phyloP scores from a whole-genome alignment of 2,329 filamentous ascomycete genomes.

The Periconia digitata region DNA sequence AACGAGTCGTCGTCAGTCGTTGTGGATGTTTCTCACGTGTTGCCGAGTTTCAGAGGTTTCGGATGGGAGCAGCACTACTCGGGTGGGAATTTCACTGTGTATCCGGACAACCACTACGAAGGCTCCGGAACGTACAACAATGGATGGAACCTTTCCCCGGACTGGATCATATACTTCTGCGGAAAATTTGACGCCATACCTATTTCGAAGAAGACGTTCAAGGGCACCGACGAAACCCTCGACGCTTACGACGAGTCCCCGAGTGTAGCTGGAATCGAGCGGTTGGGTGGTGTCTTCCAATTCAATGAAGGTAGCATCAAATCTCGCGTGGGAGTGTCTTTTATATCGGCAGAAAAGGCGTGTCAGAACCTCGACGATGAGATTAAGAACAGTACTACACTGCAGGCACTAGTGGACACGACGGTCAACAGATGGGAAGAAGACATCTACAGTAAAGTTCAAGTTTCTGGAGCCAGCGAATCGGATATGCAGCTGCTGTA shows the following conservation, averaged over 20 bases:
- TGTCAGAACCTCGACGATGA: constrained; percentile 61
- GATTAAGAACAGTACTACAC: constrained; percentile 51
- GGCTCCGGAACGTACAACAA: constrained; percentile 66
- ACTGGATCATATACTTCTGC: constrained; percentile 67
- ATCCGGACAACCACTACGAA: constrained; percentile 57
- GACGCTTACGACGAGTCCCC: constrained; percentile 23
- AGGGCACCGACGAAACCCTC: constrained; percentile 22
- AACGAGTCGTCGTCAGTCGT: constrained; percentile 50
- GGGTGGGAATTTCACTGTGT: constrained; percentile 59
- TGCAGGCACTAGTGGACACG: constrained; percentile 50
- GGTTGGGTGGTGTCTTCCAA: constrained; percentile 54
- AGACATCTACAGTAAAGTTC: constrained; percentile 64
- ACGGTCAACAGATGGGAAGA: constrained; percentile 61
- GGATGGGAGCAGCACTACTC: constrained; percentile 65
- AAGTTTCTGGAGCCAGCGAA: constrained; percentile 58
- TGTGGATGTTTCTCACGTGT: constrained; percentile 65
- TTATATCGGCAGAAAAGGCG: constrained; percentile 63
- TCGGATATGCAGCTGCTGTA: constrained; percentile 65
- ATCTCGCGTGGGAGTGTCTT: constrained; percentile 68
- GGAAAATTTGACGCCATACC: constrained; percentile 57
- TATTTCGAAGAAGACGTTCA: constrained; percentile 31
- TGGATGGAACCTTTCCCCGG: constrained; percentile 64
- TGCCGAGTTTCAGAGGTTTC: constrained; percentile 63
- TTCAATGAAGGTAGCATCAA: constrained; percentile 53
- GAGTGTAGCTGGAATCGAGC: constrained; percentile 21